These are phyloP conservation scores for Vaccinium darrowii DNA, from an alignment of 148 eudicot species.

Conservation along the genomic window DNA sequence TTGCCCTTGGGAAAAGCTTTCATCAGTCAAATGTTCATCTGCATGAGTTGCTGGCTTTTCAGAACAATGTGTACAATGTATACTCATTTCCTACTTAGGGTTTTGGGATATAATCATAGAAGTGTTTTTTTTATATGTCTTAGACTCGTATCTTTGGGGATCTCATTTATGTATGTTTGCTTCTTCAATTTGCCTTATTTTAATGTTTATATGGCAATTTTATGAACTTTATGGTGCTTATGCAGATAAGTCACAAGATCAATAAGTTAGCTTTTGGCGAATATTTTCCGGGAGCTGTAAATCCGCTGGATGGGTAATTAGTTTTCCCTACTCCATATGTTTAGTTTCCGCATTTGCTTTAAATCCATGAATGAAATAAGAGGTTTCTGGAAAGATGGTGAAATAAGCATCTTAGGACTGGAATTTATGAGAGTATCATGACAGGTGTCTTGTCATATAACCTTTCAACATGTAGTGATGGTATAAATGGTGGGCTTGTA, in stretches of 20 bases:
- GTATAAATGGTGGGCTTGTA: background rate
- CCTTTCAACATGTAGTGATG: background rate
- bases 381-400: background rate
- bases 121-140: background rate
- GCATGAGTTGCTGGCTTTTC: slow-evolving; percentile 53
- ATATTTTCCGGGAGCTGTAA: slow-evolving; percentile 62
- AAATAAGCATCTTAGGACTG: background rate
- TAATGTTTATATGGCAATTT: background rate
- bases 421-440: background rate
- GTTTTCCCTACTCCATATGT: background rate
- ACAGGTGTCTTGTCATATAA: background rate
- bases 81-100: background rate
- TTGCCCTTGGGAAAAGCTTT: slow-evolving; percentile 85
- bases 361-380: background rate
- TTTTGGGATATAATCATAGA: background rate
- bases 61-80: slow-evolving; percentile 65
- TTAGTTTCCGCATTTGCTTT: background rate
- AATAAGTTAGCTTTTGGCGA: slow-evolving; percentile 81
- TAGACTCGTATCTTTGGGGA: background rate
- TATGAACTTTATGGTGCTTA: slow-evolving; percentile 5
- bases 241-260: slow-evolving; percentile 79
- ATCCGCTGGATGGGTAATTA: slow-evolving; percentile 82
- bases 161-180: background rate
- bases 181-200: background rate
- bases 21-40: slow-evolving; percentile 50